Percentiles rank a stretch among this genome's conserved stretches.
phyloP scores from a whole-genome alignment of 2,329 filamentous ascomycete species.

The Nothophoma quercina region DNA sequence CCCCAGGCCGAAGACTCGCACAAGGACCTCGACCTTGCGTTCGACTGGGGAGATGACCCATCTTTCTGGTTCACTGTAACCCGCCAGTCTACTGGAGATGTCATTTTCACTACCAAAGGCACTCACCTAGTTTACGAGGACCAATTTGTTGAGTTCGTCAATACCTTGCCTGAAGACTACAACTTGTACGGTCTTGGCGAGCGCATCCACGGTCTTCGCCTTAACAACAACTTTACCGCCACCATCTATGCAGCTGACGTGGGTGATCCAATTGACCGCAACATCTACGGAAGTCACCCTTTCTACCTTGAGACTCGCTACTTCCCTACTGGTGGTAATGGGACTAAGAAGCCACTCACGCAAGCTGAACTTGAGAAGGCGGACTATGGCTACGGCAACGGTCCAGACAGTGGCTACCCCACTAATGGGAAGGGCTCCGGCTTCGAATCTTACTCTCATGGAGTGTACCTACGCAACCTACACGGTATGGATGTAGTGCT shows the following conservation, averaged over 20 bases:
- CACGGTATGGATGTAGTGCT: conserved; percentile 79
- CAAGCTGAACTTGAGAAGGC: conserved; percentile 56
- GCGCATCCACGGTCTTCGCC: conserved; percentile 72
- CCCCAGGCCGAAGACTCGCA: conserved; percentile 55
- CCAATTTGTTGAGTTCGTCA: conserved; percentile 78
- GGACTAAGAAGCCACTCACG: conserved; percentile 61
- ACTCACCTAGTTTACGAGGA: conserved; percentile 75
- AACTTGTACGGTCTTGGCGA: conserved; percentile 80
- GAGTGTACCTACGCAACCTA: conserved; percentile 78
- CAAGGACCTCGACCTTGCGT: conserved; percentile 57
- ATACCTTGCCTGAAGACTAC: conserved; percentile 71
- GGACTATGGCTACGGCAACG: conserved; percentile 16
- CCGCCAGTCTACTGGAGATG: conserved; percentile 67
- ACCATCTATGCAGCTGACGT: conserved; percentile 74
- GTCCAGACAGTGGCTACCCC: not conserved
- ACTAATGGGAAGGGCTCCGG: conserved; percentile 47
- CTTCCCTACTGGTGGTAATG: conserved; percentile 63
- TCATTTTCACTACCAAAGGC: conserved; percentile 72
- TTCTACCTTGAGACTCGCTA: conserved; percentile 84
- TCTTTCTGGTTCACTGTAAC: conserved; percentile 65
- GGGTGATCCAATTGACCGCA: conserved; percentile 69
- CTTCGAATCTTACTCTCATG: conserved; percentile 75
- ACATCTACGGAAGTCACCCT: conserved; percentile 79
- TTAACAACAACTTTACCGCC: conserved; percentile 76
- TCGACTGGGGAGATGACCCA: conserved; percentile 63